Conservation (phyloP, 139 green algal genomes). For the Chlamydomonas sphaeroides region DNA sequence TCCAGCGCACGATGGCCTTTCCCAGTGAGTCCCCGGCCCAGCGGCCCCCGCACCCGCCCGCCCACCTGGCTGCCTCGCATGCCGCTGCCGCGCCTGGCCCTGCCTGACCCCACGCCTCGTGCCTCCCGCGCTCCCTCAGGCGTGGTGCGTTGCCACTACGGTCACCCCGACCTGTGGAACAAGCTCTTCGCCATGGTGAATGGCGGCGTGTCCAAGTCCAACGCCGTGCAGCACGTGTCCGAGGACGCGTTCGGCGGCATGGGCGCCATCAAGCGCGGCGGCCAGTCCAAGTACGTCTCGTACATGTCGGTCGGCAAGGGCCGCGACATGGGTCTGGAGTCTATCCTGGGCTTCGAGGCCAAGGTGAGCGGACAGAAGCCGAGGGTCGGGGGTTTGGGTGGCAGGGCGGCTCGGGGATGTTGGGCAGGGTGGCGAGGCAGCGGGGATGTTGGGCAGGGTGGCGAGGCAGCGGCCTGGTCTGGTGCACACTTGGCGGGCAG, state of each 20-base stretch:
- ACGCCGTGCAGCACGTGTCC: constrained; percentile 63
- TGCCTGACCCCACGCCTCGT: too few species aligned
- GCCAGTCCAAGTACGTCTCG: constrained; percentile 80
- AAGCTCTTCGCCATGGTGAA: constrained; percentile 81
- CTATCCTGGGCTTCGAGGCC: constrained; percentile 88
- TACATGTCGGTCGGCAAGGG: constrained; percentile 88
- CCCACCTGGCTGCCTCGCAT: too few species aligned
- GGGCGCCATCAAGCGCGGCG: constrained; percentile 79
- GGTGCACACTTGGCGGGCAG: too few species aligned
- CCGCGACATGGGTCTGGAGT: constrained; percentile 88
- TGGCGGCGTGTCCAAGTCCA: constrained; percentile 71
- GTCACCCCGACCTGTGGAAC: constrained; percentile 91
- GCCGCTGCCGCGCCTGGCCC: too few species aligned
- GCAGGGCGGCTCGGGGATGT: too few species aligned
- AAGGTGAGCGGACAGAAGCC: constrained; percentile 62
- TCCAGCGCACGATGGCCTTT: constrained; percentile 80
- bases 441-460: too few species aligned
- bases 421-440: too few species aligned
- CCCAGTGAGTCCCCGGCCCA: constrained; percentile 55
- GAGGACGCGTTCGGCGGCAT: constrained; percentile 62
- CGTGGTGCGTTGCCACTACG: constrained; percentile 84
- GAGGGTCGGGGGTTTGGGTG: too few species aligned
- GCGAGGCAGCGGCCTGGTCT: too few species aligned
- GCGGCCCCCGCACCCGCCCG: too few species aligned
- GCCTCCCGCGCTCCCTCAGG: too few species aligned